Base-by-base conservation (phyloP, 164 flowering plant genomes). In the Pachysandra terminalis region DNA sequence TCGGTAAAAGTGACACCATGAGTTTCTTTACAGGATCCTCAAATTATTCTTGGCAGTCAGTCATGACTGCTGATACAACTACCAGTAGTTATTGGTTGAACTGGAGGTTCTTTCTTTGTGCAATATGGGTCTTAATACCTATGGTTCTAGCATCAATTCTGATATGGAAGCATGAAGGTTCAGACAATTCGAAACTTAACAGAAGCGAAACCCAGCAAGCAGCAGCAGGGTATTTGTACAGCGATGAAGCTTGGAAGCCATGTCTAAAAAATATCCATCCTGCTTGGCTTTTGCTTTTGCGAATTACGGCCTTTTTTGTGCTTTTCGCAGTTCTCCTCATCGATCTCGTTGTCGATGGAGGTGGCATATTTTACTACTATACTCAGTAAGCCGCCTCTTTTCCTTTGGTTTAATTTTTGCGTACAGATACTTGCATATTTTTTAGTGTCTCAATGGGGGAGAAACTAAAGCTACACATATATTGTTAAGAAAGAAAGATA, bases 241-340 rank as follows among this genome's bases (percentile, higher is more conserved):
- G 82, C 51, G 92, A 91, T 71, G 96, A 95, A 68, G 80, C 86
- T 65, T 95, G 97, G 98, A 83, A 63, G 73, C 91, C 98, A 15
- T 90, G 96, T 73, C 69, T 95, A 19, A 83, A 74, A 78, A 81
- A 81, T 65, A 79, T 95, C 35, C 96, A 90, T 75, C 98, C 98
- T 49, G 94, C 79, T 70, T 95, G 96, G 96, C 76, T 95, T 9
- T 79, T 92, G 62, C 85, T 71, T n/a, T 95, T 76, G 61, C 83
- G 98, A 49, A 52, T 88, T 27, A 21, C 83, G 32, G 90, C 91
- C 13, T 95, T 95, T 65, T n/a, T 74, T 27, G 72, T 84, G 71
- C 86, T 91, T 26, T 40, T 87, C 70, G 60, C 80, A 4, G 59
- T 87, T 77, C 85, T 95, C 35, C 60, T 75, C 15, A 67, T 72